Base-by-base conservation (phyloP, 352 stramenopile species). In the Phytophthora idaei region DNA sequence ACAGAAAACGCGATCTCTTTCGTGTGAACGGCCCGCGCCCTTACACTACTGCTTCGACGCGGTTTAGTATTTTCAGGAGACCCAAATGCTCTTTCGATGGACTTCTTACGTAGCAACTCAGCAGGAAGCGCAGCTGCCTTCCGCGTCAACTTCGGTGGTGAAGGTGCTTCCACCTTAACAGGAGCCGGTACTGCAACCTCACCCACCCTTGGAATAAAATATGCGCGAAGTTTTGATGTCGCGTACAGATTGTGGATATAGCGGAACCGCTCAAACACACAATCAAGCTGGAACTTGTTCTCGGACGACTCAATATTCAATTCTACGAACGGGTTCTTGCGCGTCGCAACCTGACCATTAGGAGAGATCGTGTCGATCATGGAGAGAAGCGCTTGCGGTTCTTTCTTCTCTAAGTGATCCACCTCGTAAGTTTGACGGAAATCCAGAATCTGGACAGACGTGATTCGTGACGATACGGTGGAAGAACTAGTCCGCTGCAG, bases 241-340 rank as follows among this genome's bases (percentile, higher is more conserved):
- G 89, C 79, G 17, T 80, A 82, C 15, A 93, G 46, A 37, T 92
- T 88, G 57, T 93, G 81, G 31, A 92, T 89, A 50, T 90, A 92
- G 28, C 81, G 66, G 51, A 93, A 93, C 6, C 79, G 74, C 55
- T 86, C 77, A 42, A 91, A 80, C 0, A 29, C 62, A 57, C 85
- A 93, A 32, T 76, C 74, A 2, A 93, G 52, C 36, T 80, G 75
- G 37, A 93, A 80, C 34, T 77, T 85, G 2, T 60, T 69, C 44
- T 93, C 77, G 0, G 79, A 81, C 0, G 76, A 78, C 44, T 93
- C 82, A 10, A 93, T 86, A 7, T 59, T 81, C 14, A 93, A 56
- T 28, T 85, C 66, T 4, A 93, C 42, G 45, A 87, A 83, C 4
- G 61, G 61, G 12, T 78, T 75, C 15, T 52, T 66, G 4, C 51